phyloP scores from a whole-genome alignment of 805 yeast genomes.

The Cyberlindnera euphorbiae region DNA sequence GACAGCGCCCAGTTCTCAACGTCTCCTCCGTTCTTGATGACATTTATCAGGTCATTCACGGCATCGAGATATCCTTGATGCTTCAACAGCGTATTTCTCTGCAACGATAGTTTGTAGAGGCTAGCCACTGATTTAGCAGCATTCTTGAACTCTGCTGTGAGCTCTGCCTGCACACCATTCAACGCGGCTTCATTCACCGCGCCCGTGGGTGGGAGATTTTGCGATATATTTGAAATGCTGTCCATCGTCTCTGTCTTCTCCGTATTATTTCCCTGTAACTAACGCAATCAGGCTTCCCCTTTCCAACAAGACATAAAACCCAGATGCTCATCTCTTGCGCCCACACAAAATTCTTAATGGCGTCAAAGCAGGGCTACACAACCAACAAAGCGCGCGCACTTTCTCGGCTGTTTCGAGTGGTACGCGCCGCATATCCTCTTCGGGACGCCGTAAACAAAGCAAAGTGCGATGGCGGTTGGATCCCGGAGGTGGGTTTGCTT shows the following conservation, averaged over 20 bases:
- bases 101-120: slow-evolving; percentile 52
- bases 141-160: slow-evolving; percentile 59
- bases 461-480: too few species aligned
- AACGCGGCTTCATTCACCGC: slow-evolving; percentile 45
- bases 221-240: slow-evolving; percentile 53
- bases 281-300: too few species aligned
- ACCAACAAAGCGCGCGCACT: background rate
- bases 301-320: too few species aligned
- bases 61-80: slow-evolving; percentile 60
- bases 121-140: slow-evolving; percentile 72
- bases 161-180: slow-evolving; percentile 42
- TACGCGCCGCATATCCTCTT: slow-evolving; percentile 2
- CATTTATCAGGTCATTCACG: slow-evolving; percentile 47
- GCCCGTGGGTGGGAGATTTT: slow-evolving; percentile 47
- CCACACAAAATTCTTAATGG: slow-evolving; percentile 1
- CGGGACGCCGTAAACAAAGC: slow-evolving; percentile 8
- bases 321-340: background rate
- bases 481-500: too few species aligned
- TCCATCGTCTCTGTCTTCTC: slow-evolving; percentile 35
- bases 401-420: background rate
- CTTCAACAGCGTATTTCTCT: slow-evolving; percentile 40
- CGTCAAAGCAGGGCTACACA: slow-evolving; percentile 1
- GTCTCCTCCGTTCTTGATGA: slow-evolving; percentile 36
- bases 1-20: slow-evolving; percentile 49
- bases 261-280: too few species aligned